These are phyloP conservation scores for Verticillium tricorpus DNA, from an alignment of 2,329 filamentous ascomycete genomes.

Conservation along the genomic window DNA sequence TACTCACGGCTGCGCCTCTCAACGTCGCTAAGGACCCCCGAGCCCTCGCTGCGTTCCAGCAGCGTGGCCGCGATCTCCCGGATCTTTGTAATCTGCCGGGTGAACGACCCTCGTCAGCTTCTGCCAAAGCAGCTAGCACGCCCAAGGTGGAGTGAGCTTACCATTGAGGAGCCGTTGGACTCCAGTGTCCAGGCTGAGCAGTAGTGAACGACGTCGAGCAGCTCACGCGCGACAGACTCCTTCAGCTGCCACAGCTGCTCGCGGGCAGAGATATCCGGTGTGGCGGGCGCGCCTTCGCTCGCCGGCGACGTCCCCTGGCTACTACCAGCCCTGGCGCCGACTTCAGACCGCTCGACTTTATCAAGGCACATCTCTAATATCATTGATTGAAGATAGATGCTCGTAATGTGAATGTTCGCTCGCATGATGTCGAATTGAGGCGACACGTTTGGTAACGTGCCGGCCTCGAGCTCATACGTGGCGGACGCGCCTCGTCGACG, in stretches of 20 bases:
- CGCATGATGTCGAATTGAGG: constrained; percentile 18
- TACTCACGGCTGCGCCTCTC: constrained; percentile 4
- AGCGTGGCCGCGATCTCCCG: constrained; percentile 19
- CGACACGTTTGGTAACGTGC: background rate
- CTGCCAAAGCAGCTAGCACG: background rate
- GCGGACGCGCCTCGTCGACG: background rate
- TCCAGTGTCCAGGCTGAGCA: constrained; percentile 14
- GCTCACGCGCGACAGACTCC: constrained; percentile 9
- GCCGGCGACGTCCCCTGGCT: background rate
- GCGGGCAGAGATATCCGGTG: background rate
- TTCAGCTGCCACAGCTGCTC: constrained; percentile 4
- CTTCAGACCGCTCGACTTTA: background rate
- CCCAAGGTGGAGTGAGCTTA: background rate
- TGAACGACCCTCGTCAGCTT: background rate
- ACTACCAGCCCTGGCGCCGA: background rate
- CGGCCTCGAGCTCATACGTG: background rate
- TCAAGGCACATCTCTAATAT: constrained; percentile 15
- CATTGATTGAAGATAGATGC: constrained; percentile 17
- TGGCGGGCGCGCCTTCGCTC: background rate
- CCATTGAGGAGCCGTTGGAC: constrained; percentile 16
- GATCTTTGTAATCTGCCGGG: constrained; percentile 14
- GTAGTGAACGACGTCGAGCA: constrained; percentile 10
- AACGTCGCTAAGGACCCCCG: background rate
- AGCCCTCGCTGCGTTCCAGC: constrained; percentile 8
- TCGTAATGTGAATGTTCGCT: constrained; percentile 19